These are phyloP conservation scores for Pleoardoris graminearum DNA, from an alignment of 2,329 filamentous ascomycete species.

Conservation along the genomic window DNA sequence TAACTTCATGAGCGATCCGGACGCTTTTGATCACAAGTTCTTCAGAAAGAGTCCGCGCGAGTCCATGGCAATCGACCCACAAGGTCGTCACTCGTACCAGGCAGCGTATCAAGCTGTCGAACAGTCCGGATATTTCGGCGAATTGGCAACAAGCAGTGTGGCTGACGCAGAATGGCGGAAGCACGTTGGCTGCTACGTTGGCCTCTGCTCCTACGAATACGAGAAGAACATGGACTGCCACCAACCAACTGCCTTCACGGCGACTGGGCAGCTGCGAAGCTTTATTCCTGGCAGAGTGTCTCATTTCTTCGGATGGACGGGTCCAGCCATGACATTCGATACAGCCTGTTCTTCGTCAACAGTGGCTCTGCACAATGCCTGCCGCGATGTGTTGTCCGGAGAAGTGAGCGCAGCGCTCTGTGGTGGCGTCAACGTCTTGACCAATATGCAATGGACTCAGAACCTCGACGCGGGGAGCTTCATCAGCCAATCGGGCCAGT, in stretches of 20 bases:
- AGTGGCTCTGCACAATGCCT: slow-evolving; percentile 38
- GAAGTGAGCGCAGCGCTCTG: slow-evolving; percentile 38
- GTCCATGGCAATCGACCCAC: slow-evolving; percentile 31
- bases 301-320: slow-evolving; percentile 32
- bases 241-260: slow-evolving; percentile 20
- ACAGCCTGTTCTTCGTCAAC: slow-evolving; percentile 42
- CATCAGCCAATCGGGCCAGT: slow-evolving; percentile 48
- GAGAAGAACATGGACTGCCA: slow-evolving; percentile 19
- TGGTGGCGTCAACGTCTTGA: slow-evolving; percentile 43
- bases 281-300: slow-evolving; percentile 28
- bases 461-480: slow-evolving; percentile 47
- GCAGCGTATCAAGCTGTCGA: slow-evolving; percentile 38
- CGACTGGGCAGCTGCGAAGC: slow-evolving; percentile 25
- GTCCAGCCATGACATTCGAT: slow-evolving; percentile 36
- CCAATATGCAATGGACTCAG: slow-evolving; percentile 33
- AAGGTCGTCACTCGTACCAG: slow-evolving; percentile 32
- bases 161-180: slow-evolving; percentile 14
- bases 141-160: background rate
- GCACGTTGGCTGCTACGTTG: slow-evolving; percentile 38
- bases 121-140: slow-evolving; percentile 26
- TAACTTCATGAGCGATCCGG: slow-evolving; percentile 29
- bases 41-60: slow-evolving; percentile 27
- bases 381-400: slow-evolving; percentile 27
- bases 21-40: slow-evolving; percentile 39
- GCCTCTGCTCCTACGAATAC: slow-evolving; percentile 39